Evolutionary conservation across 768 basidiomycete species (phyloP).

Genomic region (Coprinellus aureogranulatus): DNA sequence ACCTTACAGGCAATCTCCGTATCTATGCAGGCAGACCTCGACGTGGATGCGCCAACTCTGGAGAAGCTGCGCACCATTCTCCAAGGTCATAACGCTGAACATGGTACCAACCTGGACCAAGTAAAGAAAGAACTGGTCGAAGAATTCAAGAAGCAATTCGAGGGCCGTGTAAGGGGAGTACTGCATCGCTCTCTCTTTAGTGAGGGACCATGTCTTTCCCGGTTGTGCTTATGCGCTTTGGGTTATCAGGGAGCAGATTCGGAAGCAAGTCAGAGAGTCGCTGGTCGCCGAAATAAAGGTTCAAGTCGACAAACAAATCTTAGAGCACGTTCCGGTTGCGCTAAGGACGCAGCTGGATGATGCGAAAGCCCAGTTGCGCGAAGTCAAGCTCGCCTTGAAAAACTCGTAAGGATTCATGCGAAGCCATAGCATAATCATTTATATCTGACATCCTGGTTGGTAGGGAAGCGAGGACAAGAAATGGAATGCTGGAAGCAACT

Average conservation of each 20-base stretch:
- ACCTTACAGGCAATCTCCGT: background rate
- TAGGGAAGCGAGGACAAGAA: slow-evolving; percentile 51
- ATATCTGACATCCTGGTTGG: background rate
- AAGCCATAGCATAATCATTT: background rate
- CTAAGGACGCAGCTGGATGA: slow-evolving; percentile 42
- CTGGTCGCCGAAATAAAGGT: slow-evolving; percentile 41
- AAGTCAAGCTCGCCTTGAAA: slow-evolving; percentile 39
- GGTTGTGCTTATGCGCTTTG: background rate
- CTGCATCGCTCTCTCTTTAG: too few relatives aligned
- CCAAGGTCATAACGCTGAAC: slow-evolving; percentile 15
- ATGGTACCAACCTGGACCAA: slow-evolving; percentile 11
- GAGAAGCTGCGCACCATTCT: slow-evolving; percentile 19
- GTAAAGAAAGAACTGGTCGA: slow-evolving; percentile 17
- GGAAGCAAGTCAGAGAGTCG: slow-evolving; percentile 38
- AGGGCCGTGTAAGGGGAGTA: slow-evolving; percentile 14
- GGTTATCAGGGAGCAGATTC: slow-evolving; percentile 31
- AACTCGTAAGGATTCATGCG: slow-evolving; percentile 50
- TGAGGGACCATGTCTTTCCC: too few relatives aligned
- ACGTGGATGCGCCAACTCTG: slow-evolving; percentile 11
- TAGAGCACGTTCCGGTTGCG: slow-evolving; percentile 45
- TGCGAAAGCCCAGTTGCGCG: background rate
- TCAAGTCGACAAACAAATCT: slow-evolving; percentile 49
- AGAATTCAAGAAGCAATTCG: slow-evolving; percentile 13
- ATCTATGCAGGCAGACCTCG: background rate
- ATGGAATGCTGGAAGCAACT: slow-evolving; percentile 38